Base-by-base conservation (phyloP, 2,329 filamentous ascomycete species). In the Epichloe typhina region DNA sequence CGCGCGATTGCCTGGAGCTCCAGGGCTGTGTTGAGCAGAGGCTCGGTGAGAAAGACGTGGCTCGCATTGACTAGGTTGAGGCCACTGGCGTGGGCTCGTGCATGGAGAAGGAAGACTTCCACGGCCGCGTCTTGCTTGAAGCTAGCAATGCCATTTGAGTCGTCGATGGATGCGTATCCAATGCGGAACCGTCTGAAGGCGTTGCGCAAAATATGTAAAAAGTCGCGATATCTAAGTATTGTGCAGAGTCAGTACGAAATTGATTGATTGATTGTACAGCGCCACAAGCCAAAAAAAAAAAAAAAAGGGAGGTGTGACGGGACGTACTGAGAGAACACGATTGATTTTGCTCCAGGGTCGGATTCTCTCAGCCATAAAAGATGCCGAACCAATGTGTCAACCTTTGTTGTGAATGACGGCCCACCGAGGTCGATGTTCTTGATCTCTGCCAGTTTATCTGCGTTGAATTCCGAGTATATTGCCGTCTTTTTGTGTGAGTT, bases 1-100 rank as follows among this genome's bases (percentile, higher is more conserved):
- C 93, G 84, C 1, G 91, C 90, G 61, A 97, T 95, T 13, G 90
- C 91, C 66, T 98, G 93, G 9, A 97, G 75, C 66, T 97, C 93
- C 15, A 98, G 80, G 0, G 90, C 89, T 0, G 91, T 91, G 62
- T 97, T 95, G 58, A 97, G 81, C 3, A 97, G 72, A 2, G 93
- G 93, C 63, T 98, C 93, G 64, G 89, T 95, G 4, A 98, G 76
- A 62, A 97, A 94, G 1, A 97, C 89, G 62, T 97, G 89, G 46
- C 82, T 95, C 4, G 91, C 93, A 59, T 94, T 91, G 56, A 95
- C 85, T 0, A 98, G 77, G 54, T 95, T 97, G 33, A 98, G 73
- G 0, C 93, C 93, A 1, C 86, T 90, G 0, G 88, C 85, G 63
- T 95, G 88, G 0, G 88, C 86, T 56, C 89, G 86, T 5, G 90